Base-by-base conservation (phyloP, 257 asterid species). In the Galeopsis tetrahit region DNA sequence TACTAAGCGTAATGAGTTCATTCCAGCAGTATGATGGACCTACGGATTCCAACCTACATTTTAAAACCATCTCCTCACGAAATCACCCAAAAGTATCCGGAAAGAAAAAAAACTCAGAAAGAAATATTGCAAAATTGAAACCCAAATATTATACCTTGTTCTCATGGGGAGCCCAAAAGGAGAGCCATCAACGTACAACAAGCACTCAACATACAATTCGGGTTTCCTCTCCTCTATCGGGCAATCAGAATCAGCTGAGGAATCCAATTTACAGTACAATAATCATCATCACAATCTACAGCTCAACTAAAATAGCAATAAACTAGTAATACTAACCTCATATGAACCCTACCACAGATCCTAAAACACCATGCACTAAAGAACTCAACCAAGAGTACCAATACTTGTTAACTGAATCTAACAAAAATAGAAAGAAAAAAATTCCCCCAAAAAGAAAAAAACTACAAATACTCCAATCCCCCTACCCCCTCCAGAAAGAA, bases 91-190 rank as follows among this genome's bases (percentile, higher is more conserved):
- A 62, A 60, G 61, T 13, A 43, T 6, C 6, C 7, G 35, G 33
- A 2, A 39, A 13, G 5, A n/a, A 35, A 3, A 66, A 4, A 60
- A 67, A 7, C 15, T 13, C 33, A 52, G 0, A 21, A 61, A 7
- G 17, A n/a, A 72, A 76, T 21, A 17, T 9, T 15, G 55, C 60
- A 31, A 74, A 61, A 69, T 4, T 35, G 46, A 53, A 21, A 43
- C 39, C 15, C 15, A 75, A 53, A 17, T 46, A 73, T 21, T 10
- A 74, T 81, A 91, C 99, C 99, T 91, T 56, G 99, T 87, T 80
- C 98, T 83, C 92, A 87, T 87, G 75, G 99, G 97, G 67, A 94
- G 97, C 49, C 99, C 99, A 80, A 94, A 91, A 10, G 99, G 98
- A 3, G 97, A 96, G 9, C 98, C 99, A 88, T 94, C 99, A 36